Evolutionary conservation across 345 rosid species (phyloP).

Genomic region (Corymbia maculata): DNA sequence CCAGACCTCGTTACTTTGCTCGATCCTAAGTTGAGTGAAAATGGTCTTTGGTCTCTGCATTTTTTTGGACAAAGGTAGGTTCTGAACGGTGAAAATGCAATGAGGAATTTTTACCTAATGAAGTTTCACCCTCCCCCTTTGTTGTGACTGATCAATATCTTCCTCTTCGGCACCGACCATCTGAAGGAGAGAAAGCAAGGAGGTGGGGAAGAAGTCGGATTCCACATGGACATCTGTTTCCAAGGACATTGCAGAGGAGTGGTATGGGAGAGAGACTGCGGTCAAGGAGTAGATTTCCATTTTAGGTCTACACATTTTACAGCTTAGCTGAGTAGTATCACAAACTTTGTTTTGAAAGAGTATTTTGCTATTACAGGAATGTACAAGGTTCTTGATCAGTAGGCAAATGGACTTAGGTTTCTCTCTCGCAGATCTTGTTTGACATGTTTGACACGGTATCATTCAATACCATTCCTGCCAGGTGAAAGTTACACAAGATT

Average conservation of each 20-base stretch:
- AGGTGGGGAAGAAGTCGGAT: not conserved
- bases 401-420: not conserved
- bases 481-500: not conserved
- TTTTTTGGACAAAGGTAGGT: not conserved
- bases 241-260: not conserved
- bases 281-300: not conserved
- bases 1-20: not conserved
- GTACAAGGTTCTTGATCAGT: not conserved
- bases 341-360: not conserved
- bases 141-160: not conserved
- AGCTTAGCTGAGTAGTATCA: not conserved
- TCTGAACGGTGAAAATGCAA: not conserved
- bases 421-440: not conserved
- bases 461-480: not conserved
- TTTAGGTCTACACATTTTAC: not conserved
- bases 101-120: not conserved
- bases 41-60: not conserved
- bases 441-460: not conserved
- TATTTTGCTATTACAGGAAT: not conserved
- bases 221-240: not conserved
- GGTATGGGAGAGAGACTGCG: not conserved
- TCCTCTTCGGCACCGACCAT: not conserved
- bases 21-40: not conserved
- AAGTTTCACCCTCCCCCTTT: not conserved
- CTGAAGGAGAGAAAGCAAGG: not conserved